Evolutionary conservation across 768 basidiomycete species (phyloP).

Genomic region (Strobilomyces dryophilus): DNA sequence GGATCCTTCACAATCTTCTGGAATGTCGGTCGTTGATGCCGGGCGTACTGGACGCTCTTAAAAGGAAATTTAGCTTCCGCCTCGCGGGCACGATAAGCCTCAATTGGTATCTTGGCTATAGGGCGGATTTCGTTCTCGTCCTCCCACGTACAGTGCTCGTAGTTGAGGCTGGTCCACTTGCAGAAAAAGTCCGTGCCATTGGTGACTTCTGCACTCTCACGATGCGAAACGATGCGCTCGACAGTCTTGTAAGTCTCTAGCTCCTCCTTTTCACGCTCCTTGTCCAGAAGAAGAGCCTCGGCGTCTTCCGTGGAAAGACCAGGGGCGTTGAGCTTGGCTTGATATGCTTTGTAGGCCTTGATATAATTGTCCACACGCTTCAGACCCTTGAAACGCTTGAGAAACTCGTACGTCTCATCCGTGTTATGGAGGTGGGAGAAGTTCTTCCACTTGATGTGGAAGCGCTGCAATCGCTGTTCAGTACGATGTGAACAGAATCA

Average conservation of each 20-base stretch:
- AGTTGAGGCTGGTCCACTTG: conserved; percentile 95
- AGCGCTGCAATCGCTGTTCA: conserved; percentile 56
- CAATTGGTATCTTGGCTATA: conserved; percentile 75
- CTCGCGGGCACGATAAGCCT: conserved; percentile 73
- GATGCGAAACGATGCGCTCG: conserved; percentile 82
- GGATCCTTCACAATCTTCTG: conserved; percentile 85
- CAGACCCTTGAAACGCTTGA: conserved; percentile 91
- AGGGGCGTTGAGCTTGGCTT: conserved; percentile 58
- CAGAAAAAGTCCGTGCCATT: conserved; percentile 81
- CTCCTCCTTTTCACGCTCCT: conserved; percentile 88
- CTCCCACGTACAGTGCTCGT: conserved; percentile 97
- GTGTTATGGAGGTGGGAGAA: conserved; percentile 99
- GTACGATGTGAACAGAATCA: background rate
- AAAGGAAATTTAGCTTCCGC: conserved; percentile 78
- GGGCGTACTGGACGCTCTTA: conserved; percentile 69
- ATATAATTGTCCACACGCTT: conserved; percentile 99
- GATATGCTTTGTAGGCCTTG: conserved; percentile 79
- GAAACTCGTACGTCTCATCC: conserved; percentile 95
- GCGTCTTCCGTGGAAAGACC: conserved; percentile 80
- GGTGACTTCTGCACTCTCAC: conserved; percentile 49
- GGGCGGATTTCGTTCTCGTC: conserved; percentile 70
- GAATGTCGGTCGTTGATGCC: conserved; percentile 71
- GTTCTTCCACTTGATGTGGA: conserved; percentile 99
- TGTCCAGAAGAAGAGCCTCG: conserved; percentile 85
- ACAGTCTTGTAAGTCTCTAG: conserved; percentile 88